A percentile compares a stretch with the other conserved stretches of the same genome.
Conservation (phyloP, 345 rosid genomes). For the Pugionium cornutum region DNA sequence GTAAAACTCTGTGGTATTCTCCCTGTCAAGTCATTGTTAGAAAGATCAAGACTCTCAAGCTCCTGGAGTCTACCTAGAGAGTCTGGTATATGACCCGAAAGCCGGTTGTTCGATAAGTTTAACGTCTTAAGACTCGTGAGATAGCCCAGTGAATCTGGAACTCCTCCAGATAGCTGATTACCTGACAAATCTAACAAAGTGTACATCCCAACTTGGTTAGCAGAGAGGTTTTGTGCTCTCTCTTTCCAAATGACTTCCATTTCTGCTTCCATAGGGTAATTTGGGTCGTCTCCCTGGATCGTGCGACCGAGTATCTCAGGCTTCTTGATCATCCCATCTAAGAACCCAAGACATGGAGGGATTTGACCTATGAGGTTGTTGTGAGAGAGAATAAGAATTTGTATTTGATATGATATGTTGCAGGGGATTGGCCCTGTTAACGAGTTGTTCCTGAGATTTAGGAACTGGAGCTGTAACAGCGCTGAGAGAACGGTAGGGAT, state of each 20-base stretch:
- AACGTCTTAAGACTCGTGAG: constrained; percentile 8
- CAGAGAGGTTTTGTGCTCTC: background rate
- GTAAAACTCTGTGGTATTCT: constrained; percentile 8
- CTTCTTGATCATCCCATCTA: constrained; percentile 6
- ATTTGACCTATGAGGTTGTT: background rate
- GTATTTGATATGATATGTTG: background rate
- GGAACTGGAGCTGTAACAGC: constrained; percentile 1
- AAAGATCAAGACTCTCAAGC: constrained; percentile 14
- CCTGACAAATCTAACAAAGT: constrained; percentile 7
- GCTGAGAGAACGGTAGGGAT: constrained; percentile 4
- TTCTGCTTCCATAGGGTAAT: background rate
- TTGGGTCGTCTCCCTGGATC: background rate
- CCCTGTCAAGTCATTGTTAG: background rate
- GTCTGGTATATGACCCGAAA: background rate
- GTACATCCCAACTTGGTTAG: background rate
- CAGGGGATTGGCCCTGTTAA: constrained; percentile 6
- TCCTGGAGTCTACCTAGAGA: constrained; percentile 2
- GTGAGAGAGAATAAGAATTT: constrained; percentile 8
- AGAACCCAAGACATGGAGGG: background rate
- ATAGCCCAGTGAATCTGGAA: background rate
- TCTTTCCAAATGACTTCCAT: constrained; percentile 21
- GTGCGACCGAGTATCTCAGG: background rate
- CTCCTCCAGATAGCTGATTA: constrained; percentile 9
- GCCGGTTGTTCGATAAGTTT: constrained; percentile 7
- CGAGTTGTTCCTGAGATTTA: constrained; percentile 8